Evolutionary conservation across 768 basidiomycete species (phyloP).

Genomic region (Mycena alexandri): DNA sequence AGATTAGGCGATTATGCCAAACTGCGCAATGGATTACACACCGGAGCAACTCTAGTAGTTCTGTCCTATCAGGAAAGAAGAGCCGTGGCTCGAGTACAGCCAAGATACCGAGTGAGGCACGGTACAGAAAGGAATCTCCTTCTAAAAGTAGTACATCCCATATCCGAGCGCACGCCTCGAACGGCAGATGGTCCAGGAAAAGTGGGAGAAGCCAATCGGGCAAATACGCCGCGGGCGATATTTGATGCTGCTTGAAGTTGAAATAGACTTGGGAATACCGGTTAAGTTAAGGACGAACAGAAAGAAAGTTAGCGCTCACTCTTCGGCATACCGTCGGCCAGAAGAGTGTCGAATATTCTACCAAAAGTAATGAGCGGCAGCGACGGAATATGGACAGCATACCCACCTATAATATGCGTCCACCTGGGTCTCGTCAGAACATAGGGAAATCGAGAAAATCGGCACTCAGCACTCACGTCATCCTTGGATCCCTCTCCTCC

Average conservation of each 20-base stretch:
- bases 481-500: constrained; percentile 77
- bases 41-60: constrained; percentile 84
- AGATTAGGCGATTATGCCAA: constrained; percentile 21
- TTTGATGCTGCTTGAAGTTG: constrained; percentile 94
- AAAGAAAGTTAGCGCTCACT: constrained; percentile 59
- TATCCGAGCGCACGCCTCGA: constrained; percentile 89
- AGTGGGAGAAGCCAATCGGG: constrained; percentile 85
- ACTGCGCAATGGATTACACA: constrained; percentile 42
- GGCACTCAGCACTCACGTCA: constrained; percentile 64
- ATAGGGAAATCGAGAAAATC: not conserved
- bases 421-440: constrained; percentile 21
- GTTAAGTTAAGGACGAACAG: constrained; percentile 3
- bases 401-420: constrained; percentile 79
- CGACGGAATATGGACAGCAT: not conserved
- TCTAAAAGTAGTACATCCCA: constrained; percentile 92
- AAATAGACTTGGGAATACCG: constrained; percentile 75
- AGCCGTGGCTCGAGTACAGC: constrained; percentile 87
- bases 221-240: constrained; percentile 88
- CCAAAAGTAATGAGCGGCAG: constrained; percentile 6
- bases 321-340: constrained; percentile 95
- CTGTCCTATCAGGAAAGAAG: constrained; percentile 88
- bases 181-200: constrained; percentile 89
- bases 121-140: constrained; percentile 91
- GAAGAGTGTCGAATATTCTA: constrained; percentile 92
- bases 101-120: constrained; percentile 84